Percentiles rank a stretch among this genome's conserved stretches.
These are phyloP conservation scores for Leptomonas pyrrhocoris DNA, from an alignment of 208 protist genomes.

Conservation along the genomic window DNA sequence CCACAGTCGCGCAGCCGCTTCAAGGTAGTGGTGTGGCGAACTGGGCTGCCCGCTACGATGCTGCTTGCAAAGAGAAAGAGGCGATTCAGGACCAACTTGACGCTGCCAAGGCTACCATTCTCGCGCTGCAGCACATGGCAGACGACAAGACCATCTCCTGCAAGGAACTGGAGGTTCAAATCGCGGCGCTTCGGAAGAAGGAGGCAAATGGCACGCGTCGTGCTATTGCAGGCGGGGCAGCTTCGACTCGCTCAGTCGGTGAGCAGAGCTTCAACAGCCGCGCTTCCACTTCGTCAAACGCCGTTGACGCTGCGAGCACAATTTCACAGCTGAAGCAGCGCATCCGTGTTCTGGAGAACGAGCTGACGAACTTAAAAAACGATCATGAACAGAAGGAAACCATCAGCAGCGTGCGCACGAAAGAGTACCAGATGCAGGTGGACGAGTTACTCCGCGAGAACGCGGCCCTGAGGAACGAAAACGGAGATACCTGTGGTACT, in stretches of 20 bases:
- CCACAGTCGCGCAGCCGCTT: not conserved
- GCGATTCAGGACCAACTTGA: slow-evolving; percentile 48
- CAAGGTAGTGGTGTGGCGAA: not conserved
- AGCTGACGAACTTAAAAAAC: slow-evolving; percentile 17
- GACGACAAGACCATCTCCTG: slow-evolving; percentile 50
- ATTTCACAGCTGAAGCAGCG: slow-evolving; percentile 20
- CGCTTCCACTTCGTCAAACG: not conserved
- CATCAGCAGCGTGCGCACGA: slow-evolving; percentile 20
- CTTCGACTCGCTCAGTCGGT: slow-evolving; percentile 14
- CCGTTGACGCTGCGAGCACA: not conserved
- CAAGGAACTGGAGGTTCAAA: slow-evolving; percentile 55
- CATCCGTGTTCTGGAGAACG: slow-evolving; percentile 26
- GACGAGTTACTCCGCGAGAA: slow-evolving; percentile 58
- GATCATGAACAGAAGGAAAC: slow-evolving; percentile 40
- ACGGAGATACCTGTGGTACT: not conserved
- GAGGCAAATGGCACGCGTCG: not conserved
- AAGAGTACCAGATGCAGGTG: slow-evolving; percentile 53
- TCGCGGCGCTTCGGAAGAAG: slow-evolving; percentile 39
- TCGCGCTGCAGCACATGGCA: slow-evolving; percentile 32
- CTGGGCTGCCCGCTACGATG: slow-evolving; percentile 27
- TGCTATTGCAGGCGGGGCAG: not conserved
- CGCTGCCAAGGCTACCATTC: slow-evolving; percentile 38
- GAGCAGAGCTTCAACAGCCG: slow-evolving; percentile 12
- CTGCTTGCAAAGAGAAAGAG: slow-evolving; percentile 41
- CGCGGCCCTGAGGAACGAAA: slow-evolving; percentile 22